Conservation (phyloP, 169 alveolate genomes). For the Cryptosporidium meleagridis region DNA sequence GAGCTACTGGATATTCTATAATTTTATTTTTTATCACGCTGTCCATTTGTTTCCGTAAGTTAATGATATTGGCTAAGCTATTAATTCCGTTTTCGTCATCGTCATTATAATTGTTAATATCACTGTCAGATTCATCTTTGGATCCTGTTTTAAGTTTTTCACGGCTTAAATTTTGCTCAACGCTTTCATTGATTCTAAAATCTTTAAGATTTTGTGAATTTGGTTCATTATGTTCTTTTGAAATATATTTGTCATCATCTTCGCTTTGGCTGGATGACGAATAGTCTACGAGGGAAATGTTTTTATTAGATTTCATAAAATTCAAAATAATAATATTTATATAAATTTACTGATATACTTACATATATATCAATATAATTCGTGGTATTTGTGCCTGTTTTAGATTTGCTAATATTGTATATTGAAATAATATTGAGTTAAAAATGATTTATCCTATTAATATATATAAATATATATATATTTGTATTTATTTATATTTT, state of each 20-base stretch:
- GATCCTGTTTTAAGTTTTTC: background rate
- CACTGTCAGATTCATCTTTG: background rate
- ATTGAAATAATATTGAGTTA: too few relatives aligned
- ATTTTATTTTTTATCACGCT: background rate
- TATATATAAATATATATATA: too few relatives aligned
- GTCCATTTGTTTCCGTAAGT: background rate
- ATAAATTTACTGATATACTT: too few relatives aligned
- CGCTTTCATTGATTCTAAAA: background rate
- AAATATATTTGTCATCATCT: background rate
- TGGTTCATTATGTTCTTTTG: background rate
- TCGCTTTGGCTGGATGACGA: constrained; percentile 7
- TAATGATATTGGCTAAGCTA: constrained; percentile 51
- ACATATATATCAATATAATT: too few relatives aligned
- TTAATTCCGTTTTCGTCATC: constrained; percentile 40
- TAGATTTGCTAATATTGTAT: background rate
- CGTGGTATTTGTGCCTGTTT: too few relatives aligned
- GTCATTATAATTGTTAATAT: background rate
- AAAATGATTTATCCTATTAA: too few relatives aligned
- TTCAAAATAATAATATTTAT: too few relatives aligned
- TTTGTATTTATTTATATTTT: too few relatives aligned
- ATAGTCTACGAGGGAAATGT: background rate
- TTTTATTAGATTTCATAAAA: background rate
- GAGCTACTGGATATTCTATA: constrained; percentile 36
- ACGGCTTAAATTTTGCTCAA: background rate
- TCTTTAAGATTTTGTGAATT: background rate